Base-by-base conservation (phyloP, 2,329 filamentous ascomycete species). In the Xylariaceae sp. region DNA sequence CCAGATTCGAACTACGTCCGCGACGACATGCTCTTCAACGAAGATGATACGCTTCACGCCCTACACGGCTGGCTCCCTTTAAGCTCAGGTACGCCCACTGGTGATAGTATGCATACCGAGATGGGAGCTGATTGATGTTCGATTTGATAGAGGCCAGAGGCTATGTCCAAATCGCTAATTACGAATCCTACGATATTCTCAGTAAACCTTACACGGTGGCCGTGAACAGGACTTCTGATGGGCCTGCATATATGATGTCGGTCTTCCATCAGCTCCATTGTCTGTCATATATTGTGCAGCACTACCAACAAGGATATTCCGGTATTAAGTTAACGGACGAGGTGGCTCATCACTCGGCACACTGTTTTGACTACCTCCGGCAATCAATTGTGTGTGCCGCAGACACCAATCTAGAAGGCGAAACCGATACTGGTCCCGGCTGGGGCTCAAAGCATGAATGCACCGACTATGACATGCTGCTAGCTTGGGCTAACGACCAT, bases 191-290 rank as follows among this genome's bases (percentile, higher is more conserved):
- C 61, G 58, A 64, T 10, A 61, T 66, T 6, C 67, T 68, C 16
- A 37, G 55, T 16, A 55, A 67, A 7, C 71, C 71, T 1, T 69
- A 69, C 55, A 70, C 55, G 4, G 60, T 70, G 4, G 55, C 63
- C 1, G 39, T 73, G 1, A 64, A 69, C 57, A 67, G 64, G 13
- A 60, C 63, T 15, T 46, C 55, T 1, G 67, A 72, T 47, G 72
- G 72, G 9, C 70, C 71, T 0, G 70, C 68, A 6, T 74, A 70
- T 54, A 73, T 74, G 69, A 67, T 70, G 62, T 63, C 70, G 20
- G 71, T 72, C 13, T 75, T 73, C 61, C 72, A 74, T 58, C 72
- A 75, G 49, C 66, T 75, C 0, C 71, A 75, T 50, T 75, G 72
- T 53, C 59, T 73, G 23, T 74, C 70, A 9, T 73, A 72, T 44